A percentile compares a stretch with the other conserved stretches of the same genome.
Evolutionary conservation across 192 early-diverging fungal genomes (phyloP).

Genomic region (Backusella australiensis): DNA sequence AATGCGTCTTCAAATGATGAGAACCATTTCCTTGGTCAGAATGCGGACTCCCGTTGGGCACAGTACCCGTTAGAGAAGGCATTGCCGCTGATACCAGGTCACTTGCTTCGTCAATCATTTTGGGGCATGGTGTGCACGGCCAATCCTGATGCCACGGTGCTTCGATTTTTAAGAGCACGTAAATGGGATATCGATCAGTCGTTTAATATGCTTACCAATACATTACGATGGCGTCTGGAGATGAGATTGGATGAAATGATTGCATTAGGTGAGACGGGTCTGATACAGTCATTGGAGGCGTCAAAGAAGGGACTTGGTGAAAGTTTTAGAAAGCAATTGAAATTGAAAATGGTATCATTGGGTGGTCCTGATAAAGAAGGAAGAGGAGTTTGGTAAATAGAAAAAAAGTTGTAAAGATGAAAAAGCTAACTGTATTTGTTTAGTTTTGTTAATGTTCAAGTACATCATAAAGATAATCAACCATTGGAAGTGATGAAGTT

Average conservation of each 20-base stretch:
- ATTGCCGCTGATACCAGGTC: conserved; percentile 14
- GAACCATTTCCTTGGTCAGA: conserved; percentile 1
- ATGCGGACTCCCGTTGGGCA: not conserved
- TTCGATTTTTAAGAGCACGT: conserved; percentile 83
- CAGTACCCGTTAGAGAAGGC: conserved; percentile 22
- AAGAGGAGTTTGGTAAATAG: conserved; percentile 51
- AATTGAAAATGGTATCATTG: conserved; percentile 44
- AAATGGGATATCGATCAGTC: conserved; percentile 85
- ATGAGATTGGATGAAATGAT: conserved; percentile 46
- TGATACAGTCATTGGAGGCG: conserved; percentile 32
- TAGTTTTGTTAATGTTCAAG: conserved; percentile 49
- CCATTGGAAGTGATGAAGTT: conserved; percentile 61
- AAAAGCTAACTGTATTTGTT: not conserved
- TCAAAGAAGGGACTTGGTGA: conserved; percentile 35
- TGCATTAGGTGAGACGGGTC: conserved; percentile 37
- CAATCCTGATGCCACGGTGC: conserved; percentile 68
- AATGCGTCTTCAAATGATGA: not conserved
- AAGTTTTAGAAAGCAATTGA: conserved; percentile 39
- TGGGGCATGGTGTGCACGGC: conserved; percentile 62
- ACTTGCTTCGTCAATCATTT: conserved; percentile 49
- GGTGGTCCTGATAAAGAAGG: conserved; percentile 49
- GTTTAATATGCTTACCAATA: conserved; percentile 64
- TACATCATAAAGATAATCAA: conserved; percentile 60
- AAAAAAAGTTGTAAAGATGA: not conserved
- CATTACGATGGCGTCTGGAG: conserved; percentile 75